Base-by-base conservation (phyloP, 2,329 filamentous ascomycete genomes). In the Pyrenophora seminiperda region DNA sequence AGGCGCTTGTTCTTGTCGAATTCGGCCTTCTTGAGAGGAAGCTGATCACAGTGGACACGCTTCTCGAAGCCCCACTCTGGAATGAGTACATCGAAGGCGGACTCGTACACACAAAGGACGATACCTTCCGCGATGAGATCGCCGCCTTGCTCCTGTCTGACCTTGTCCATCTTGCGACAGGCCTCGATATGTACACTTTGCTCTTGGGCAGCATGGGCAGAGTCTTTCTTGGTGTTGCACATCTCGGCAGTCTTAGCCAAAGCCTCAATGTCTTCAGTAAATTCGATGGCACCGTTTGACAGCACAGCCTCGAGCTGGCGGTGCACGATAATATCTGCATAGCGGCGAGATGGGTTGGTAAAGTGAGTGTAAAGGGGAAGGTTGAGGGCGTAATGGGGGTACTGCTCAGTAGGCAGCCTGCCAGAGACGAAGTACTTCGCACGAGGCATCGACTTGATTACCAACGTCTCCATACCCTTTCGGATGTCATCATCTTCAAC, bases 211-310 rank as follows among this genome's bases (percentile, higher is more conserved):
- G 91, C 94, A 77, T 96, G 93, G 1, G 94, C 91, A 10, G 92
- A 97, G 72, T 99, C 94, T 75, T 97, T 99, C 86, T 97, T 99
- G 70, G 90, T 96, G 79, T 99, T 99, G 82, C 91, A 96, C 62
- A 90, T 85, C 75, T 99, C 94, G 7, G 92, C 89, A 41, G 89
- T 96, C 84, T 97, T 99, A 65, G 86, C 86, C 33, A 99, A 80
- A 49, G 81, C 87, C 70, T 99, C 94, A 53, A 94, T 75, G 55
- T 99, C 94, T 61, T 99, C 94, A 4, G 79, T 86, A 73, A 94
- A 97, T 66, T 97, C 91, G 39, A 90, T 81, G 56, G 87, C 83
- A 56, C 89, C 90, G 46, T 91, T 84, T 1, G 91, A 94, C 30
- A 99, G 81, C 41, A 91, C 85, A 52, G 89, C 83, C 70, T 97